A percentile compares a stretch with the other conserved stretches of the same genome.
Conservation (phyloP, 2,329 filamentous ascomycete species). For the Exserohilum rostratum region DNA sequence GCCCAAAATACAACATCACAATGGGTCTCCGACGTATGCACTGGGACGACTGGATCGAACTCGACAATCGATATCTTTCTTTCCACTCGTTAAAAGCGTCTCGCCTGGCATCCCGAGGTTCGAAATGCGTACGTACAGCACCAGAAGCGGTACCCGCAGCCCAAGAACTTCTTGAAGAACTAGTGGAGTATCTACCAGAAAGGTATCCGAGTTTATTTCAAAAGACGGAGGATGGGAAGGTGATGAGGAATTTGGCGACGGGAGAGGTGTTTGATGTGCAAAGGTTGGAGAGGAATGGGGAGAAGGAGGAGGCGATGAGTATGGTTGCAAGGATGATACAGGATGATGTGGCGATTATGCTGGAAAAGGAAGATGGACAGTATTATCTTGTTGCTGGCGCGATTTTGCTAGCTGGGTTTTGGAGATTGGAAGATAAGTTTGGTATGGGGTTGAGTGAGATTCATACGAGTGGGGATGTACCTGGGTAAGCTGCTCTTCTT, state of each 20-base stretch:
- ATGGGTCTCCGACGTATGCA: constrained; percentile 76
- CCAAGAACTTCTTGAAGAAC: constrained; percentile 76
- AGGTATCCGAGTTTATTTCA: constrained; percentile 76
- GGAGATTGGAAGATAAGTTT: constrained; percentile 80
- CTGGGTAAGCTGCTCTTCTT: constrained; percentile 50
- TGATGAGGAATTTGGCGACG: constrained; percentile 74
- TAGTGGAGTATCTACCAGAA: constrained; percentile 71
- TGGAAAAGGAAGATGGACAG: constrained; percentile 75
- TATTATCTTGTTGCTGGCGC: constrained; percentile 81
- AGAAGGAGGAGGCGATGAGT: constrained; percentile 75
- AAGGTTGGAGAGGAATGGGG: constrained; percentile 62
- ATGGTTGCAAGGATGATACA: constrained; percentile 75
- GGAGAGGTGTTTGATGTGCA: constrained; percentile 73
- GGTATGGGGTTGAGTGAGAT: constrained; percentile 81
- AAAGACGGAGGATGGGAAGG: constrained; percentile 53
- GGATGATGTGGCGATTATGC: constrained; percentile 84
- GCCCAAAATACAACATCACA: constrained; percentile 76
- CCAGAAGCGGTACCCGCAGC: constrained; percentile 74
- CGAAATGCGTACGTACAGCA: constrained; percentile 71
- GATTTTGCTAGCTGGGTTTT: constrained; percentile 80
- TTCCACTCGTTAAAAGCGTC: constrained; percentile 74
- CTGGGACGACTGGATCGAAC: constrained; percentile 80
- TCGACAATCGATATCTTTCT: constrained; percentile 77
- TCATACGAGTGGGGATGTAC: constrained; percentile 78
- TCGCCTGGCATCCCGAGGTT: constrained; percentile 70